phyloP scores from a whole-genome alignment of 139 green algal species.

The Closterium sp. region DNA sequence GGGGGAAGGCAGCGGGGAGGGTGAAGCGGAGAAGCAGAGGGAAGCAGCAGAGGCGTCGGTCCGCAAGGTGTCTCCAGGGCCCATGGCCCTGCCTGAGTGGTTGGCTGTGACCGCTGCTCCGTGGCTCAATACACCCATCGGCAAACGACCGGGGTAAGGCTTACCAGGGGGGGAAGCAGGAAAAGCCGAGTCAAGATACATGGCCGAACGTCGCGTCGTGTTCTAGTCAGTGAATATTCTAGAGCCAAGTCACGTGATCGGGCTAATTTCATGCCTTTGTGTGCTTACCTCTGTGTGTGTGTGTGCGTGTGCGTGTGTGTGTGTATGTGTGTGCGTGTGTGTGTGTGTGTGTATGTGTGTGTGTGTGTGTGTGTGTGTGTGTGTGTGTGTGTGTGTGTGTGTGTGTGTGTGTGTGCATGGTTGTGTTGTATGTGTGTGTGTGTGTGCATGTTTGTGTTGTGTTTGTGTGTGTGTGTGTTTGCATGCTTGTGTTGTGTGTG shows the following conservation, averaged over 20 bases:
- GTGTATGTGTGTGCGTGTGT: background rate
- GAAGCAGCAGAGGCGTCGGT: background rate
- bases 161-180: too few relatives aligned
- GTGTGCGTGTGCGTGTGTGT: background rate
- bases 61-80: background rate
- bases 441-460: background rate
- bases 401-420: background rate
- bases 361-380: background rate
- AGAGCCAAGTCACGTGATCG: too few relatives aligned
- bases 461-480: background rate
- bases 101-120: background rate
- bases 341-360: background rate
- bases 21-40: background rate
- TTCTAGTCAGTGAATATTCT: too few relatives aligned
- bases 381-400: background rate
- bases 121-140: background rate
- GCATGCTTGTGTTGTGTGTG: background rate
- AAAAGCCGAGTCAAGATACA: too few relatives aligned
- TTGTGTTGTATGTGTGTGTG: background rate
- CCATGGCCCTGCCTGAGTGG: background rate
- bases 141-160: background rate
- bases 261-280: background rate
- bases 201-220: too few relatives aligned
- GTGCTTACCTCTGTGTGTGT: background rate
- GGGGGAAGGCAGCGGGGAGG: background rate